Evolutionary conservation across 2,329 filamentous ascomycete species (phyloP).

Genomic region (Cytospora chrysosperma): DNA sequence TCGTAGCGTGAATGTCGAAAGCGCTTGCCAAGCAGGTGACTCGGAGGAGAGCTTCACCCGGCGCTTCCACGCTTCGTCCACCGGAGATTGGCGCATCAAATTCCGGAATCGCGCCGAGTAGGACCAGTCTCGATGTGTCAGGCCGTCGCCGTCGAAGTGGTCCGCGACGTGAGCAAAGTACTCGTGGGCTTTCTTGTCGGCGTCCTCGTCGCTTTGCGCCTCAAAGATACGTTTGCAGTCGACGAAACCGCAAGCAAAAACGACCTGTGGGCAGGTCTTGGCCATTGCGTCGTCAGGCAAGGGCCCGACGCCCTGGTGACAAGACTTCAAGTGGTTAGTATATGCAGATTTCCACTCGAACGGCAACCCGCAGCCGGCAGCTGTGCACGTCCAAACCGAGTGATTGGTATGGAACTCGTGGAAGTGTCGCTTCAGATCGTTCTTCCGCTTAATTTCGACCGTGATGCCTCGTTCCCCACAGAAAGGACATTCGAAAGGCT

Average conservation of each 20-base stretch:
- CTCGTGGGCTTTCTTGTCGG: conserved; percentile 41
- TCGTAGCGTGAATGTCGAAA: conserved; percentile 41
- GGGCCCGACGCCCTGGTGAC: conserved; percentile 40
- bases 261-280: conserved; percentile 44
- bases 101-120: conserved; percentile 47
- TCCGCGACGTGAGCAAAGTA: conserved; percentile 48
- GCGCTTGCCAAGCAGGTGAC: conserved; percentile 42
- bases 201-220: conserved; percentile 40
- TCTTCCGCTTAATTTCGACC: conserved; percentile 44
- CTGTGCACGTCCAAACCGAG: conserved; percentile 46
- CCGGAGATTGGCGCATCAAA: conserved; percentile 41
- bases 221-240: conserved; percentile 46
- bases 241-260: conserved; percentile 50
- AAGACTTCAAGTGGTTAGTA: conserved; percentile 46
- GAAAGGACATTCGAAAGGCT: conserved; percentile 36
- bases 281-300: conserved; percentile 40
- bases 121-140: conserved; percentile 42
- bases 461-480: conserved; percentile 43
- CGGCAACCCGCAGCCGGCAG: conserved; percentile 43
- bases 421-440: conserved; percentile 50
- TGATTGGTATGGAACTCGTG: conserved; percentile 49
- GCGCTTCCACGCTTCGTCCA: conserved; percentile 39
- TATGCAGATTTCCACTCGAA: conserved; percentile 51
- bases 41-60: conserved; percentile 37
- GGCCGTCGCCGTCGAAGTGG: conserved; percentile 44